Evolutionary conservation across 352 stramenopile species (phyloP).

Genomic region (Globisporangium alternatum): DNA sequence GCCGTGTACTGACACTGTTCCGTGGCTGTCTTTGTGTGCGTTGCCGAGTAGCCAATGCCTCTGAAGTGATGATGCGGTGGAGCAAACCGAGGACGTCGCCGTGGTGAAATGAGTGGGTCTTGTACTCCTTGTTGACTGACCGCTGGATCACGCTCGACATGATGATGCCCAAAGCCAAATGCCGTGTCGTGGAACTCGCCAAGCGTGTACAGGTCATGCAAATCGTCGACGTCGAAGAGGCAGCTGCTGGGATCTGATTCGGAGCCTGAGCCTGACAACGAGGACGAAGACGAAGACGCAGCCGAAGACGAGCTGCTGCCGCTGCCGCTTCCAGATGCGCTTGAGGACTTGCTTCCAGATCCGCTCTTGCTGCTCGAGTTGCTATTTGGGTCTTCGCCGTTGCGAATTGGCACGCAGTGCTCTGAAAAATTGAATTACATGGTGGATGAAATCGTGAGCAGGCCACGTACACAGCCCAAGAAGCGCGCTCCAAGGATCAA

Average conservation of each 20-base stretch:
- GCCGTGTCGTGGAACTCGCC: neutral
- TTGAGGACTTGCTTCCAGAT: neutral
- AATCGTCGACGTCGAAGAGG: neutral
- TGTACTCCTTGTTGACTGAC: neutral
- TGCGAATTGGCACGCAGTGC: slow-evolving; percentile 15
- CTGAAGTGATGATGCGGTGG: too few species aligned
- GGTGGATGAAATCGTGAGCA: neutral
- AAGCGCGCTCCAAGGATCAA: neutral
- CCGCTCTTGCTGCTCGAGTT: neutral
- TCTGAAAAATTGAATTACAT: neutral
- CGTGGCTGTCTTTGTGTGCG: slow-evolving; percentile 2
- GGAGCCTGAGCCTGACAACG: neutral
- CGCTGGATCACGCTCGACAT: neutral
- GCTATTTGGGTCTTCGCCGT: neutral
- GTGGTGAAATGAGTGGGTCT: neutral
- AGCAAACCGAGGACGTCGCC: neutral
- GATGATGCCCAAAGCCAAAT: neutral
- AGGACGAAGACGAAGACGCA: neutral
- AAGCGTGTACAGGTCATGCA: neutral
- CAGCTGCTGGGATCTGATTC: neutral
- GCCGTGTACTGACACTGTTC: slow-evolving; percentile 2
- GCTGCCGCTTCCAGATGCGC: neutral
- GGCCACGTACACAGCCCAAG: neutral
- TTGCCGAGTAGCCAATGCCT: neutral
- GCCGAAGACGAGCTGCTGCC: neutral